Evolutionary conservation across 2,329 filamentous ascomycete genomes (phyloP).

Genomic region (Trichoderma koningiopsis): DNA sequence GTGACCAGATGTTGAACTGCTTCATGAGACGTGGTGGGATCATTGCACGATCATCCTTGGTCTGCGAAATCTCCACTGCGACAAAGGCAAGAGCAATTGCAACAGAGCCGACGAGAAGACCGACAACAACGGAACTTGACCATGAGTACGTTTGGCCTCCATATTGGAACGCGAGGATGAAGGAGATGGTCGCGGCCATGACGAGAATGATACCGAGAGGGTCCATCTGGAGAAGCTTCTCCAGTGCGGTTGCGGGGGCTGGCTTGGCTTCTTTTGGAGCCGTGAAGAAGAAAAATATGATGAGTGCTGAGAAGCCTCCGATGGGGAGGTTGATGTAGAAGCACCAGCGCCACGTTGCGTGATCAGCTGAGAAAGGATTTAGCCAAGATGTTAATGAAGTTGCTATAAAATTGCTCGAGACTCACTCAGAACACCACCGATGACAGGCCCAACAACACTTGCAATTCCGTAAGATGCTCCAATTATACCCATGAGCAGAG

Average conservation of each 20-base stretch:
- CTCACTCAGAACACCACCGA: conserved; percentile 38
- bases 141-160: conserved; percentile 38
- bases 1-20: conserved; percentile 31
- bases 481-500: conserved; percentile 37
- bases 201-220: conserved; percentile 30
- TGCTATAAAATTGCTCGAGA: neutral
- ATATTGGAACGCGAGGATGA: conserved; percentile 51
- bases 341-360: conserved; percentile 38
- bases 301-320: neutral
- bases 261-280: conserved; percentile 32
- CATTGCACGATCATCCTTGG: conserved; percentile 39
- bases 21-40: conserved; percentile 44
- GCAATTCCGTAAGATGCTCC: conserved; percentile 45
- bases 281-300: neutral
- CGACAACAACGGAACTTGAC: conserved; percentile 37
- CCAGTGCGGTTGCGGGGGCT: conserved; percentile 33
- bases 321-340: conserved; percentile 23
- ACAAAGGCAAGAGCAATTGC: conserved; percentile 38
- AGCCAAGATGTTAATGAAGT: neutral
- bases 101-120: conserved; percentile 40
- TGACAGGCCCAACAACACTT: conserved; percentile 31
- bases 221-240: conserved; percentile 14
- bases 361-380: neutral
- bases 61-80: conserved; percentile 37
- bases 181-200: conserved; percentile 42